Percentiles rank a stretch among this genome's conserved stretches.
Evolutionary conservation across 768 basidiomycete genomes (phyloP).

Genomic region (Tulasnella sp.): DNA sequence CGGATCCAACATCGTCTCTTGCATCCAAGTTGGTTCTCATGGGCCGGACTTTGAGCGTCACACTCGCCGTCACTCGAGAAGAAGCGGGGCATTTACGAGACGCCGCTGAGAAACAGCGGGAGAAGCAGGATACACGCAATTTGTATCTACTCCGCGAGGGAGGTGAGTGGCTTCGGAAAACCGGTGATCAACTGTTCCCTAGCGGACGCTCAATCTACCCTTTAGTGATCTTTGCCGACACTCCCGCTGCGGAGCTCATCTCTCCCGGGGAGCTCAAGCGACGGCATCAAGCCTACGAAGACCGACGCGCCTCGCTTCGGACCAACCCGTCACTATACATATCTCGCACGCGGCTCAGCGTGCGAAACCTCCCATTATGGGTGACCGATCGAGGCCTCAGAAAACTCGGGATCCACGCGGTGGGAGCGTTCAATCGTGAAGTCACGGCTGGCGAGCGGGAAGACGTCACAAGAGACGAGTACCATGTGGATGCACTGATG

Average conservation of each 20-base stretch:
- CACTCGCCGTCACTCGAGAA: constrained; percentile 81
- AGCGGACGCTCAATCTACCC: constrained; percentile 2
- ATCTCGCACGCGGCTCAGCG: constrained; percentile 84
- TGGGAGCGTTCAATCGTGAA: constrained; percentile 68
- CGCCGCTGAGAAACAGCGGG: constrained; percentile 68
- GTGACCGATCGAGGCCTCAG: constrained; percentile 85
- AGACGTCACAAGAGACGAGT: constrained; percentile 62
- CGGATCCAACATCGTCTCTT: constrained; percentile 79
- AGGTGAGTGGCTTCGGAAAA: constrained; percentile 39
- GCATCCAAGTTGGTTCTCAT: constrained; percentile 80
- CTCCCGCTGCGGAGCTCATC: constrained; percentile 63
- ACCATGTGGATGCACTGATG: constrained; percentile 34
- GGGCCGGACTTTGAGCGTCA: constrained; percentile 84
- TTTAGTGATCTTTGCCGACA: constrained; percentile 81
- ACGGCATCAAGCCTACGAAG: constrained; percentile 74
- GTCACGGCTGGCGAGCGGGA: constrained; percentile 50
- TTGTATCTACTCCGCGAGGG: constrained; percentile 94
- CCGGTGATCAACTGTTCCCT: neutral
- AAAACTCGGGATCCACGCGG: constrained; percentile 71
- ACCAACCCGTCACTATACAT: constrained; percentile 91
- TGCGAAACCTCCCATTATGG: constrained; percentile 85
- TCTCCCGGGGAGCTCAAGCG: constrained; percentile 70
- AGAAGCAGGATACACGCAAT: constrained; percentile 91
- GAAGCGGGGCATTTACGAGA: constrained; percentile 82
- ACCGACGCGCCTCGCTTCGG: constrained; percentile 69